Conservation (phyloP, 2,329 filamentous ascomycete genomes). For the Calonectria pseudoturangicola region DNA sequence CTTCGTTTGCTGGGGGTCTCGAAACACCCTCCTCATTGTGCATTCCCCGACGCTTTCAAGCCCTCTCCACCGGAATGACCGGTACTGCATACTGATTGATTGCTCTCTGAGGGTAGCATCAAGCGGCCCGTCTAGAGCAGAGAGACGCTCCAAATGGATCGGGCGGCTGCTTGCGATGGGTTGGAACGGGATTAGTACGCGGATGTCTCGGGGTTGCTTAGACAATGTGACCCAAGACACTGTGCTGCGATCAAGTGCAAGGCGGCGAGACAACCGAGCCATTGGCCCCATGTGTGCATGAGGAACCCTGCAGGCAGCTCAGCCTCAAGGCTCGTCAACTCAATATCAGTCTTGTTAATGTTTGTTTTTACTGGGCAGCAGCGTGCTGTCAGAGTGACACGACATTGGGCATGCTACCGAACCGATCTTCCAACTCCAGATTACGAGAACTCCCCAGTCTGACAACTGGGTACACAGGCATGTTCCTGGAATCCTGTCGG, state of each 20-base stretch:
- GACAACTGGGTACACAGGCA: conserved; percentile 21
- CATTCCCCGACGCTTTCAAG: conserved; percentile 7
- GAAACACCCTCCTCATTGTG: conserved; percentile 25
- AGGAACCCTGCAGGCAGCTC: conserved; percentile 13
- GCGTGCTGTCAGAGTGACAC: background rate
- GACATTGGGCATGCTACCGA: conserved; percentile 25
- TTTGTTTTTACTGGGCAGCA: conserved; percentile 1
- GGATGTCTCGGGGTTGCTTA: conserved; percentile 19
- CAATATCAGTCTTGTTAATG: conserved; percentile 11
- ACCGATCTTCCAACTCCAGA: conserved; percentile 15
- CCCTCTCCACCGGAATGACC: conserved; percentile 27
- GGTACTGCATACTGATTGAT: background rate
- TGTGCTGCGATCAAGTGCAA: conserved; percentile 8
- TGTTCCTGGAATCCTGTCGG: conserved; percentile 18
- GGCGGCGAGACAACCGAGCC: conserved; percentile 28
- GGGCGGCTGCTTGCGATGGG: background rate
- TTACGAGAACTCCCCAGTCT: conserved; percentile 16
- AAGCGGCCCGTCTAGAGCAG: background rate
- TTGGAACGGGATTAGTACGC: conserved; percentile 19
- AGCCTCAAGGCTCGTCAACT: conserved; percentile 25
- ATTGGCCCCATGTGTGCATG: conserved; percentile 19
- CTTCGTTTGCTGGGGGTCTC: conserved; percentile 10
- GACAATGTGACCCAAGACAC: conserved; percentile 20
- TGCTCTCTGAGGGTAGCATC: conserved; percentile 1
- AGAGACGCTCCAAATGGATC: background rate